A percentile compares a stretch with the other conserved stretches of the same genome.
Conservation (phyloP, 345 rosid genomes). For the Populus ilicifolia region DNA sequence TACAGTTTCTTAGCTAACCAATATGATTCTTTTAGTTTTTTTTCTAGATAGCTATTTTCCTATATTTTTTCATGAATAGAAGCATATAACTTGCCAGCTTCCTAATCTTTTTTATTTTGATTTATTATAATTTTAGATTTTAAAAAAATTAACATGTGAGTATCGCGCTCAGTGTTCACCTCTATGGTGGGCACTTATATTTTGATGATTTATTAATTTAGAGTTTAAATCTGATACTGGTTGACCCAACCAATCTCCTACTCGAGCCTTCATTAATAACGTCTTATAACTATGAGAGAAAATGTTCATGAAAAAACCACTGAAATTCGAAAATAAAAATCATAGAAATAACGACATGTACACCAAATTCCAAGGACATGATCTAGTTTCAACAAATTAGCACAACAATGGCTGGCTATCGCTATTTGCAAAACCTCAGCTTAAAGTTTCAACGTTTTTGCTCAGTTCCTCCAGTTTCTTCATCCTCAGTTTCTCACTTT, state of each 20-base stretch:
- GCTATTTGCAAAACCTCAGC: background rate
- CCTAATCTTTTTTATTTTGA: no score
- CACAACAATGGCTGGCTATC: background rate
- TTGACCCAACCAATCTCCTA: no score
- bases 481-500: constrained; percentile 80
- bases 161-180: background rate
- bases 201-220: no score
- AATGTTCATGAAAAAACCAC: background rate
- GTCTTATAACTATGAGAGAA: no score
- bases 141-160: background rate
- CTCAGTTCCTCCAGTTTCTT: constrained; percentile 88
- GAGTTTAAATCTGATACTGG: no score
- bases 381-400: background rate
- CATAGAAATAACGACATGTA: background rate
- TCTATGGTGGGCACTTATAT: background rate
- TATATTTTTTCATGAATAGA: no score
- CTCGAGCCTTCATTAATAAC: no score
- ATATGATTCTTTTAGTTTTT: no score
- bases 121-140: no score
- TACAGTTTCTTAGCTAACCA: no score
- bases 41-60: no score
- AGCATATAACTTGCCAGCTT: no score
- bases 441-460: constrained; percentile 52
- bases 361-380: background rate
- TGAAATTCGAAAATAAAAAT: background rate